Evolutionary conservation across 2,329 filamentous ascomycete genomes (phyloP).

Genomic region (Parafenestella ontariensis): DNA sequence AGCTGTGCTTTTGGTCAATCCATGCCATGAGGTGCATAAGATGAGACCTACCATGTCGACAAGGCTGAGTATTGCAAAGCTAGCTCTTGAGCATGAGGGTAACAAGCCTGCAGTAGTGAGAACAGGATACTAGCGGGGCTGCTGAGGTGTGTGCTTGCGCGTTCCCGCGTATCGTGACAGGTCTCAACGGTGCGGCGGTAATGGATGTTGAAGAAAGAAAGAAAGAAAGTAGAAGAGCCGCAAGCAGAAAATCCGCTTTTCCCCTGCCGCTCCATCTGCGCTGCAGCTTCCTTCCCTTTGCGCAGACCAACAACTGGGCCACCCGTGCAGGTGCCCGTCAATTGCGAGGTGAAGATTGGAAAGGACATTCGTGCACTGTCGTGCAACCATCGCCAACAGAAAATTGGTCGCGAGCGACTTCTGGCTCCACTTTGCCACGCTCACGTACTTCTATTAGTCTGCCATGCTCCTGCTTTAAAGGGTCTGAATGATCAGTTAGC

Average conservation of each 20-base stretch:
- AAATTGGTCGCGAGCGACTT: too few species aligned
- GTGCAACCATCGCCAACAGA: too few species aligned
- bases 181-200: background rate
- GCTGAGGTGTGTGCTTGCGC: background rate
- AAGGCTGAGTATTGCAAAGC: slow-evolving; percentile 2
- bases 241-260: background rate
- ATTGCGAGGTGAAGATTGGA: background rate
- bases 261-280: background rate
- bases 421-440: too few species aligned
- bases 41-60: background rate
- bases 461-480: too few species aligned
- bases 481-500: too few species aligned
- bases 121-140: background rate
- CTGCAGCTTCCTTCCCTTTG: background rate
- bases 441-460: too few species aligned
- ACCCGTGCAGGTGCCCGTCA: background rate
- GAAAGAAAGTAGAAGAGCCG: background rate
- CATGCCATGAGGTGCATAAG: background rate
- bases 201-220: background rate
- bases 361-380: background rate
- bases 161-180: background rate
- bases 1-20: slow-evolving; percentile 43
- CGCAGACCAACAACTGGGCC: background rate
- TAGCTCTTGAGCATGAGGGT: slow-evolving; percentile 23
- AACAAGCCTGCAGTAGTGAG: slow-evolving; percentile 6